Evolutionary conservation across 78 protist genomes (phyloP), one percentile per base, ranked within the genome.

Genomic region (Neovahlkampfia damariscottae): DNA sequence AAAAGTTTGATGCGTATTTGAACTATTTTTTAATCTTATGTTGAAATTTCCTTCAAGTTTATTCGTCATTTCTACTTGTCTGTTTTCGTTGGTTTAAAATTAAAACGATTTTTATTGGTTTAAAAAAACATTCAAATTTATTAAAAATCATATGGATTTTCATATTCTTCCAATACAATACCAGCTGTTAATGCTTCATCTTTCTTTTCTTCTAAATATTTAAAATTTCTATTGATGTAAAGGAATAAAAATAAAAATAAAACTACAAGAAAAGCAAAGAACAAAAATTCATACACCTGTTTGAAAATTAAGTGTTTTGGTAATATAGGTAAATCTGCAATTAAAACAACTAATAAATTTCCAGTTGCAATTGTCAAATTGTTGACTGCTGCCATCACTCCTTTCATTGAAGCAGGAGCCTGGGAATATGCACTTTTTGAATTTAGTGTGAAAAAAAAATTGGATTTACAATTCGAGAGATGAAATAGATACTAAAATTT

Each of bases 321-420:
- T 35, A 84, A 39, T 2, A 36, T 28, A 35, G 37, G 35, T n/a
- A 58, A 38, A 40, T 82, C 81, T 29, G 88, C 89, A 30, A 89
- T 74, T 27, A 85, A 38, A 6, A 81, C 78, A 8, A 89, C 93
- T 67, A 89, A 28, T 19, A 89, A 34, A 38, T 82, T 85, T 28
- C 93, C 93, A 31, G 82, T 0, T 38, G 93, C 78, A 0, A 79
- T 76, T 9, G 87, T 27, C 8, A 88, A 36, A n/a, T n/a, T n/a
- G 19, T 50, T n/a, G 19, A 50, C 19, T n/a, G 34, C 19, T 50
- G 19, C 34, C 62, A 50, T 50, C 62, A 50, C 62, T 50, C 62
- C 62, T 50, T 50, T 50, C 34, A n/a, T n/a, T n/a, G 19, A 50
- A n/a, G 19, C 62, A 50, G 62, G 62, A n/a, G 62, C 62, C 62